Percentiles rank a stretch among this genome's conserved stretches.
Evolutionary conservation across 2,329 filamentous ascomycete species (phyloP).

Genomic region (Aschersonia sp.): DNA sequence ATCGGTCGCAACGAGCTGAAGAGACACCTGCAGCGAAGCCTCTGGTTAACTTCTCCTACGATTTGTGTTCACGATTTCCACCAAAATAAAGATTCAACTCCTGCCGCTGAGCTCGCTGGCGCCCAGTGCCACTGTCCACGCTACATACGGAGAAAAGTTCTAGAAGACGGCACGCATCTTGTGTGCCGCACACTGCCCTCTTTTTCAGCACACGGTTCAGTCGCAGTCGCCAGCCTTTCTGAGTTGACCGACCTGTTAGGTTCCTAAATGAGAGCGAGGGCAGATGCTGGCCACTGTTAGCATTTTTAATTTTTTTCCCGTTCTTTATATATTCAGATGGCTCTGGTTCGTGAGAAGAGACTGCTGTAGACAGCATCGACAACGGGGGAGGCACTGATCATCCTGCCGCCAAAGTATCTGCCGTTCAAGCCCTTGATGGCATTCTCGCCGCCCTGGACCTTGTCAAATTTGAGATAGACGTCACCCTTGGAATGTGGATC

Average conservation of each 20-base stretch:
- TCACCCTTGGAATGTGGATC: slow-evolving; percentile 90
- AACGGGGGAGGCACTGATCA: slow-evolving; percentile 88
- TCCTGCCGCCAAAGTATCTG: slow-evolving; percentile 82
- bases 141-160: too few relatives aligned
- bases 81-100: too few relatives aligned
- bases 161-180: too few relatives aligned
- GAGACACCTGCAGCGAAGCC: slow-evolving; percentile 3
- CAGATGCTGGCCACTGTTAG: slow-evolving; percentile 32
- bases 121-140: too few relatives aligned
- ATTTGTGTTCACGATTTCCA: too few relatives aligned
- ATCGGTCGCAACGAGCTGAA: not conserved
- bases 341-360: slow-evolving; percentile 77
- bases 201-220: too few relatives aligned
- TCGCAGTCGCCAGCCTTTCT: too few relatives aligned
- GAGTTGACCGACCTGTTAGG: slow-evolving; percentile 19
- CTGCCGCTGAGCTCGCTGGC: too few relatives aligned
- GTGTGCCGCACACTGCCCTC: too few relatives aligned
- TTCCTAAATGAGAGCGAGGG: slow-evolving; percentile 33
- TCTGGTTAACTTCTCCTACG: not conserved
- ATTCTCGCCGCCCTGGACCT: slow-evolving; percentile 87
- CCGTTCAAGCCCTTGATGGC: slow-evolving; percentile 96
- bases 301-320: slow-evolving; percentile 17
- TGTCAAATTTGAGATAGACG: slow-evolving; percentile 97
- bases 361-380: slow-evolving; percentile 98
- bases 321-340: slow-evolving; percentile 34